Base-by-base conservation (phyloP, 2,329 filamentous ascomycete genomes). In the Beauveria bassiana region DNA sequence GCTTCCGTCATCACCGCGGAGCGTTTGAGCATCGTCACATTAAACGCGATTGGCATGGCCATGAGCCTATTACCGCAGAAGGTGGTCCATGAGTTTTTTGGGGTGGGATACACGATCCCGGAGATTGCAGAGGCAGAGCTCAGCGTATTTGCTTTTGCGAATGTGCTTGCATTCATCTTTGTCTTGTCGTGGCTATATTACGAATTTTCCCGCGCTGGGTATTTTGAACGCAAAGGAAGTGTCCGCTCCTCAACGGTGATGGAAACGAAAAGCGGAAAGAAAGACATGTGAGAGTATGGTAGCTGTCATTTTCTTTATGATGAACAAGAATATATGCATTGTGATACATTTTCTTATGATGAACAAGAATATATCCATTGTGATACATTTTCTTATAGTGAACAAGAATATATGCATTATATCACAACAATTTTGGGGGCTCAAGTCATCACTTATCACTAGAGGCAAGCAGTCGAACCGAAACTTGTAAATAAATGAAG, bases 71-170 rank as follows among this genome's bases (percentile, higher is more conserved):
- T 40, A 16, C 49, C 61, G 2, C n/a, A 43, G 8, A 43, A 38
- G 1, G 18, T 16, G 5, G 40, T 62, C 5, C 60, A 62, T 28
- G 53, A 34, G 10, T 58, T 38, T 20, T 58, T 62, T 6, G 38
- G 34, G 1, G 59, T 61, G 1, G 51, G 43, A 10, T n/a, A 46
- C 2, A 22, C 52, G 12, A 18, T 50, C 9, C 9, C 45, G 12
- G 60, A 49, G 1, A 58, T 62, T 5, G 53, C 53, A 5, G 60
- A 51, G 46, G 60, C 60, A 18, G 60, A 62, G 47, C 16, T 58
- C 2, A 28, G 31, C 22, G 16, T 58, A 1, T 57, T 62, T 52
- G 60, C 60, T 1, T 4, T 62, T 0, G 54, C 24, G 1, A 62
- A 55, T 31, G 16, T 57, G 2, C 16, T 49, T 5, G 43, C 54